Evolutionary conservation across 768 basidiomycete species (phyloP), one percentile per base, ranked within the genome.

Genomic region (Rhizopogon rudus): DNA sequence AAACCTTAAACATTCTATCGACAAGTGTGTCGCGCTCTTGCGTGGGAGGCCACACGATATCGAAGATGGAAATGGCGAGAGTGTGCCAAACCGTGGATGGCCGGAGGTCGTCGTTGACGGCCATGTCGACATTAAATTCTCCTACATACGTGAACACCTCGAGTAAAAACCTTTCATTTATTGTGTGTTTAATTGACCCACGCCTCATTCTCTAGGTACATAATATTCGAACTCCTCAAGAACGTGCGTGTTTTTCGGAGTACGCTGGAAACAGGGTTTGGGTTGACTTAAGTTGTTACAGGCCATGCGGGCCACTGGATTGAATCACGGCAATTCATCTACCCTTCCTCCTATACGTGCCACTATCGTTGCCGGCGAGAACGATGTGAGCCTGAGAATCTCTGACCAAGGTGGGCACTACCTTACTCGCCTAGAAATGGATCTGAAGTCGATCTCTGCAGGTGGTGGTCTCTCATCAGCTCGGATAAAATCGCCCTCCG

Each of bases 161-260:
- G 91, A 93, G 89, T 90, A 59, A 66, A 82, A 82, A 67, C 44
- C 53, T 52, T 20, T 50, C 22, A 13, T 22, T 25, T 17, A 14
- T n/a, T 14, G 33, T 7, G 13, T 50, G n/a, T 41, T 55, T 44
- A 42, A 12, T n/a, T 10, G 10, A 28, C 28, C 9, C n/a, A 37
- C n/a, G 43, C 51, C 58, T 51, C 43, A 57, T 17, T 33, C 29
- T 25, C 2, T 62, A 89, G 87, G 67, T 95, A 94, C 66, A 88
- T 94, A 49, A 69, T 93, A 20, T 93, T 94, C 63, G 92, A 95
- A 65, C 67, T 94, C n/a, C 66, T 96, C 65, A 94, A 94, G 70
- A 93, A 93, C 66, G 91, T 91, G 62, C 60, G 85, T 69, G 22
- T 42, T 25, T n/a, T 5, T 50, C n/a, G 22, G 25, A 17, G 29